These are phyloP conservation scores for Corynascus novoguineensis DNA, from an alignment of 495 filamentous ascomycete species.

Conservation along the genomic window DNA sequence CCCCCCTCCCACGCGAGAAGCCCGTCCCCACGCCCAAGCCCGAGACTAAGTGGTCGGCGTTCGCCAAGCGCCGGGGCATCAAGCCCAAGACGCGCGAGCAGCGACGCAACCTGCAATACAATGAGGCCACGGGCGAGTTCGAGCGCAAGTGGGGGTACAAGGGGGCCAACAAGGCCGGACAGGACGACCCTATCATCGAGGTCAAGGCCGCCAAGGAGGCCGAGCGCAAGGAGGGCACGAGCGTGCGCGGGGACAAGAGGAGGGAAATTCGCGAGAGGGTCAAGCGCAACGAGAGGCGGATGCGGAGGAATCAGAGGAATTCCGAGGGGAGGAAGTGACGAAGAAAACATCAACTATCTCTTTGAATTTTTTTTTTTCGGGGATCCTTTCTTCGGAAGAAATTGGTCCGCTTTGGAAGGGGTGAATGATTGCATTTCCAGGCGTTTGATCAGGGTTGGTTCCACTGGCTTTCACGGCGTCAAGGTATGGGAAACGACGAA, in stretches of 20 bases:
- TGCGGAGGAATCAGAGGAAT: conserved; percentile 61
- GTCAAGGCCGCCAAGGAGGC: conserved; percentile 74
- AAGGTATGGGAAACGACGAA: not conserved
- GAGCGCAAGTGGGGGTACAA: conserved; percentile 87
- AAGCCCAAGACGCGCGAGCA: conserved; percentile 66
- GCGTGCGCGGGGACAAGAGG: conserved; percentile 56
- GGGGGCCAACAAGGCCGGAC: conserved; percentile 74
- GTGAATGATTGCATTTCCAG: not conserved
- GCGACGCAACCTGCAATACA: conserved; percentile 64
- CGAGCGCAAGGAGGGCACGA: conserved; percentile 53
- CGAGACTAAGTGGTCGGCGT: conserved; percentile 88
- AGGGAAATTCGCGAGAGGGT: conserved; percentile 58
- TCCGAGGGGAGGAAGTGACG: conserved; percentile 32
- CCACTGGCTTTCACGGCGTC: not conserved
- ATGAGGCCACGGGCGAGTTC: conserved; percentile 82
- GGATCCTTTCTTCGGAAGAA: not conserved
- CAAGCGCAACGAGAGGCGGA: conserved; percentile 62
- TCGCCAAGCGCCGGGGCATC: conserved; percentile 94
- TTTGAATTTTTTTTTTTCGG: not conserved
- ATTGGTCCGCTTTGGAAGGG: not conserved
- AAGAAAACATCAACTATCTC: no score
- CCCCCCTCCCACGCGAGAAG: conserved; percentile 79
- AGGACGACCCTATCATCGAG: conserved; percentile 74
- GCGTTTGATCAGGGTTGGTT: not conserved
- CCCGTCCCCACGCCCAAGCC: conserved; percentile 72